phyloP scores from a whole-genome alignment of 352 stramenopile genomes.

The Blastocystis sp. region DNA sequence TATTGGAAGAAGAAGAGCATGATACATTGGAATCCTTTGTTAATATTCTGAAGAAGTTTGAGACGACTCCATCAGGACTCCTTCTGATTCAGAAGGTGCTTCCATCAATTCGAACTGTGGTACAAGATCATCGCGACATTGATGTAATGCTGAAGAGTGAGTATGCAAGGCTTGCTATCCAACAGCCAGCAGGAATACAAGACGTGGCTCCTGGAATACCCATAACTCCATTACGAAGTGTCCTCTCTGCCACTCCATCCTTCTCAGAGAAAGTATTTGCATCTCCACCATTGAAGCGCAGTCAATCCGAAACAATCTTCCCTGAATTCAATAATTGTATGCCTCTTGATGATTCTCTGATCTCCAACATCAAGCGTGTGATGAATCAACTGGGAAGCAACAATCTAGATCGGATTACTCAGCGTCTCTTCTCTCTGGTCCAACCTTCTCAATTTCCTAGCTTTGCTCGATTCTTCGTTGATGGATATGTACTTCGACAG shows the following conservation, averaged over 20 bases:
- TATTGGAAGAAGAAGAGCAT: not conserved
- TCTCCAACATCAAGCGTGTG: not conserved
- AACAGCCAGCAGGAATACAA: too few relatives aligned
- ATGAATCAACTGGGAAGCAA: conserved; percentile 34
- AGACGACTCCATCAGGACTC: not conserved
- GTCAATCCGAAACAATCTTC: not conserved
- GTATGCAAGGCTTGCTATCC: not conserved
- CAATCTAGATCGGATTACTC: not conserved
- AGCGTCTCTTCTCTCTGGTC: not conserved
- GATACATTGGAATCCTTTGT: not conserved
- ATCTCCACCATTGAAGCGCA: not conserved
- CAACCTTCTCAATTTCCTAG: not conserved
- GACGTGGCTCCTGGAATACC: not conserved
- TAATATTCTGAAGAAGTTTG: not conserved
- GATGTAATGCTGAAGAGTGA: not conserved
- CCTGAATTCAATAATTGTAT: not conserved
- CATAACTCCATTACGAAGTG: not conserved
- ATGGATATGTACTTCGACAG: not conserved
- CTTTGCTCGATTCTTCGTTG: not conserved
- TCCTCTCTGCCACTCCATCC: not conserved
- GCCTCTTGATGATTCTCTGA: not conserved
- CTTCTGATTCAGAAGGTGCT: not conserved
- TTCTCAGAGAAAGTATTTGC: not conserved
- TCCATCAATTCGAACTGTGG: not conserved
- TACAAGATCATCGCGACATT: not conserved